phyloP scores from a whole-genome alignment of 805 yeast species.

The Brettanomyces bruxellensis region DNA sequence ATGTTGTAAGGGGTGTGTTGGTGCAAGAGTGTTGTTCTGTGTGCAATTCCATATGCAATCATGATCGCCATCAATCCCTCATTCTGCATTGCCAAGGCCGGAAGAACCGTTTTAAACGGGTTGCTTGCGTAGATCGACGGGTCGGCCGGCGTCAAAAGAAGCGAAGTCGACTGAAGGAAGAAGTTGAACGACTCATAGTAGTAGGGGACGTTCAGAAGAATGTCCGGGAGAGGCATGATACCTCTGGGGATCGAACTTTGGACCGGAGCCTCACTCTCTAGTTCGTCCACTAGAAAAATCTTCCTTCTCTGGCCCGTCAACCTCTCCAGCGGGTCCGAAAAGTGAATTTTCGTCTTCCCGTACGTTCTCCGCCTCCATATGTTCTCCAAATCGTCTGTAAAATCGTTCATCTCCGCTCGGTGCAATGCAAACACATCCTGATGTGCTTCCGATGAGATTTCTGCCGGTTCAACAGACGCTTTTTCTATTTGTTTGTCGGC shows the following conservation, averaged over 20 bases:
- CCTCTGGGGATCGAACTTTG: conserved; percentile 22
- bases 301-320: neutral
- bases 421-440: no score
- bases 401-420: no score
- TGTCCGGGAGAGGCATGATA: conserved; percentile 48
- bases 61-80: conserved; percentile 49
- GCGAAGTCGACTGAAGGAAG: conserved; percentile 53
- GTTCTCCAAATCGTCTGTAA: no score
- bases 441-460: no score
- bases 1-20: conserved; percentile 30
- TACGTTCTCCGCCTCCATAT: no score
- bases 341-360: no score
- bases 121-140: conserved; percentile 49
- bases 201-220: conserved; percentile 47
- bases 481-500: no score
- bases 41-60: conserved; percentile 41
- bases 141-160: conserved; percentile 59
- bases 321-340: no score
- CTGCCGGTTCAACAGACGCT: no score
- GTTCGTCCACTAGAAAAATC: no score
- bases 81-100: conserved; percentile 56
- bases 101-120: conserved; percentile 59
- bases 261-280: no score
- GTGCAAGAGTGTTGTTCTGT: conserved; percentile 20
- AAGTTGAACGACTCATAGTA: conserved; percentile 56